phyloP scores from a whole-genome alignment of 2,329 filamentous ascomycete species.

The Podosphaera xanthii region DNA sequence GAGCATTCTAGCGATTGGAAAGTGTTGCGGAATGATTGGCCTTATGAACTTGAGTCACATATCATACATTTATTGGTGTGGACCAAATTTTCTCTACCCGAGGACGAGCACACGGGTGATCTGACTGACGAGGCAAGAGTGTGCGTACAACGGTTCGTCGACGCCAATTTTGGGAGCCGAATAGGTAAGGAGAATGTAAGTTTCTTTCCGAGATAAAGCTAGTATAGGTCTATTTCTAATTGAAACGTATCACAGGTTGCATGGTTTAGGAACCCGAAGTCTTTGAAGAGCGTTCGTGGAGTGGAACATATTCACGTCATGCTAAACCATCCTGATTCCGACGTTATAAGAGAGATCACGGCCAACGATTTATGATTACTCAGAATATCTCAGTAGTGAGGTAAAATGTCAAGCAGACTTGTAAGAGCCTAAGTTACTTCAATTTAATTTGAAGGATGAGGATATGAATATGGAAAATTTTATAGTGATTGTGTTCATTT shows the following conservation, averaged over 20 bases:
- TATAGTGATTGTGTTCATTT: too few relatives aligned
- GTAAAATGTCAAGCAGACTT: not conserved
- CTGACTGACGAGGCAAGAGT: constrained; percentile 38
- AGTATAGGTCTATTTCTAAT: not conserved
- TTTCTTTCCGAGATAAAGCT: constrained; percentile 3
- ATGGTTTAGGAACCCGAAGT: constrained; percentile 81
- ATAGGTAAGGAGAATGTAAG: constrained; percentile 31
- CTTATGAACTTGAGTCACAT: constrained; percentile 57
- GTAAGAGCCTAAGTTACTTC: too few relatives aligned
- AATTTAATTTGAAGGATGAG: too few relatives aligned
- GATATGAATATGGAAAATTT: too few relatives aligned
- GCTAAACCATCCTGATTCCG: constrained; percentile 52
- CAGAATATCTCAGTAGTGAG: constrained; percentile 24
- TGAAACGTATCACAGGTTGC: constrained; percentile 23
- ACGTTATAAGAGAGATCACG: constrained; percentile 49
- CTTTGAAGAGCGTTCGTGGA: constrained; percentile 62
- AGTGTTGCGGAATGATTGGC: constrained; percentile 80
- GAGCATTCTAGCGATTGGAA: constrained; percentile 31
- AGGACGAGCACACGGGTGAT: constrained; percentile 34
- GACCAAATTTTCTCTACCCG: constrained; percentile 67
- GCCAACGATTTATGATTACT: constrained; percentile 41
- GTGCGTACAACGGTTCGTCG: constrained; percentile 50
- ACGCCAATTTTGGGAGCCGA: constrained; percentile 35
- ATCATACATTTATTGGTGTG: constrained; percentile 79
- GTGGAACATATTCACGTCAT: constrained; percentile 93